Conservation (phyloP, 2,329 filamentous ascomycete genomes). For the Calonectria hongkongensis region DNA sequence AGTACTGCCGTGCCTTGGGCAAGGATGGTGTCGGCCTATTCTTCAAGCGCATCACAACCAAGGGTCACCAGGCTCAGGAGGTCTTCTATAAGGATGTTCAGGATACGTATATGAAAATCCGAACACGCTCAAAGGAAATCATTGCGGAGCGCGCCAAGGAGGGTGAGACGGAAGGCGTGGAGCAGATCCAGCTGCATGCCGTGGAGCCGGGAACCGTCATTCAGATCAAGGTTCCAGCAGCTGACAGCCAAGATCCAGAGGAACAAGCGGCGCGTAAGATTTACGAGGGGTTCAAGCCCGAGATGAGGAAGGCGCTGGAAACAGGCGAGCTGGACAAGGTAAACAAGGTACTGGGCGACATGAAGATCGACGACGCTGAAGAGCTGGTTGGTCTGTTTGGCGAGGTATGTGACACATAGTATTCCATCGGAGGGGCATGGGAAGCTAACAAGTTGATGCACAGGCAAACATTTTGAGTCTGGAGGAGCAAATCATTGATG, state of each 20-base stretch:
- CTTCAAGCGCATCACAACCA: slow-evolving; percentile 95
- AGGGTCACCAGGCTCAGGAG: slow-evolving; percentile 90
- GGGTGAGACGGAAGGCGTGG: slow-evolving; percentile 80
- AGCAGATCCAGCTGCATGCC: slow-evolving; percentile 98
- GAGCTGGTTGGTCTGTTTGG: slow-evolving; percentile 87
- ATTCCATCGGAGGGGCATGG: neutral
- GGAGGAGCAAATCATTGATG: slow-evolving; percentile 95
- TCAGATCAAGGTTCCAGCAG: slow-evolving; percentile 87
- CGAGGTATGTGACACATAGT: slow-evolving; percentile 69
- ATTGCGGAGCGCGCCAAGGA: slow-evolving; percentile 71
- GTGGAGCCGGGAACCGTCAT: slow-evolving; percentile 96
- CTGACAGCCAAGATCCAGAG: slow-evolving; percentile 79
- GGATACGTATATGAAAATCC: slow-evolving; percentile 89
- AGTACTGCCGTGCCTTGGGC: slow-evolving; percentile 95
- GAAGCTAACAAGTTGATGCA: slow-evolving; percentile 48
- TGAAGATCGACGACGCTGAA: slow-evolving; percentile 92
- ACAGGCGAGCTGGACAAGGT: slow-evolving; percentile 86
- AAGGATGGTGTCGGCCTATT: slow-evolving; percentile 92
- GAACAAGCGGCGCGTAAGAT: slow-evolving; percentile 80
- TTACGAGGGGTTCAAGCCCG: slow-evolving; percentile 89
- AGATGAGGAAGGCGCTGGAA: slow-evolving; percentile 87
- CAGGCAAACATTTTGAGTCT: slow-evolving; percentile 91
- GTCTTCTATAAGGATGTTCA: slow-evolving; percentile 96
- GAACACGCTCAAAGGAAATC: slow-evolving; percentile 84
- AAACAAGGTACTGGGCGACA: slow-evolving; percentile 81